Evolutionary conservation across 352 stramenopile genomes (phyloP), one percentile per base, ranked within the genome.

Genomic region (Globisporangium alternatum): DNA sequence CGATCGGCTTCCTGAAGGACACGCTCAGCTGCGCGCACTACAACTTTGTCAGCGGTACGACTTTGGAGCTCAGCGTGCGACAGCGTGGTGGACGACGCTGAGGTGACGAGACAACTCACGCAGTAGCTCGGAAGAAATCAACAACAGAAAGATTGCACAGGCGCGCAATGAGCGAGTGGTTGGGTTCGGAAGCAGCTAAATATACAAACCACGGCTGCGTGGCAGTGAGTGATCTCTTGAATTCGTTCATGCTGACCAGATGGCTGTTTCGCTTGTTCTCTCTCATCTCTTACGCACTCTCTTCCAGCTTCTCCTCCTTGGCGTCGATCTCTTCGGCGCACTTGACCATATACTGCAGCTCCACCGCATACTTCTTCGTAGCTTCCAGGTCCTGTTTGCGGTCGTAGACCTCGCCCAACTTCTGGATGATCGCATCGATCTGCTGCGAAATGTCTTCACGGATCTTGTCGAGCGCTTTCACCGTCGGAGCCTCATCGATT

Each of bases 1-100:
- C 87, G 6, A 78, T 83, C 62, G 93, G 90, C 5, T 99, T 99
- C 62, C 77, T 98, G 60, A 98, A 98, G 70, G 95, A 95, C 61
- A 55, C 80, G 13, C 76, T 93, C 17, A 88, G 65, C 1, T 91
- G 81, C 30, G 86, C 86, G 28, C 86, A 95, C 68, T 95, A 95
- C 81, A 95, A 95, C 66, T 93, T 95, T 60, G 70, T 89, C 49
- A 88, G 86, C 45, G 83, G 77, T 47, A 90, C 83, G 4, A 62
- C 71, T 22, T 62, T 95, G 22, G 84, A 95, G 48, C 68, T 95
- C 54, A 95, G 80, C 43, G 86, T 90, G 66, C 86, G 86, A 47
- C 85, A 93, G 67, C 84, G 86, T 55, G 86, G 86, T 56, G 86
- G 86, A 5, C 69, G 86, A 57, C 73, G 86, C 69, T 95, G 52